Percentiles rank a stretch among this genome's conserved stretches.
These are phyloP conservation scores for Trichoderma sp. DNA, from an alignment of 2,329 filamentous ascomycete species.

Conservation along the genomic window DNA sequence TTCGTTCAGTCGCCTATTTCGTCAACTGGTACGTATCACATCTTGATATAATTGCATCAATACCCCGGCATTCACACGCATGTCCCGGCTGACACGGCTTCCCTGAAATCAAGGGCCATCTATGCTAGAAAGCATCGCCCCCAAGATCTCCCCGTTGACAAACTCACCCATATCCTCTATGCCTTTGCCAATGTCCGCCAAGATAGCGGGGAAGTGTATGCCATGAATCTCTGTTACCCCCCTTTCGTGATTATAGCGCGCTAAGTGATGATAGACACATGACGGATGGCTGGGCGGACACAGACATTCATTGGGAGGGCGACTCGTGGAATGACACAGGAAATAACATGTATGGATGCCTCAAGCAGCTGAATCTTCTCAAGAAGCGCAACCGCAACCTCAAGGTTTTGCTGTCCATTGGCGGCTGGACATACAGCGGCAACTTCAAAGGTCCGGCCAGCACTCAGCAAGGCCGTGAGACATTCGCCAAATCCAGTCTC, in stretches of 20 bases:
- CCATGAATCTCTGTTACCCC: constrained; percentile 7
- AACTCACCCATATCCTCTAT: constrained; percentile 86
- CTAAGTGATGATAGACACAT: constrained; percentile 40
- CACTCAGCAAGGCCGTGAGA: constrained; percentile 63
- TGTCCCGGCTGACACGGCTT: constrained; percentile 20
- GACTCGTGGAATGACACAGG: constrained; percentile 69
- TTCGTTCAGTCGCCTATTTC: constrained; percentile 69
- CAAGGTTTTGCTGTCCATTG: constrained; percentile 82
- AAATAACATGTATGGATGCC: constrained; percentile 80
- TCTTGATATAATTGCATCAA: background rate
- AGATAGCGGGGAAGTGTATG: constrained; percentile 74
- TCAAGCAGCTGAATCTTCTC: constrained; percentile 83
- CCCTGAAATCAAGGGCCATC: constrained; percentile 59
- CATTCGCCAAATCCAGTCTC: constrained; percentile 72
- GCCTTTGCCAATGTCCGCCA: constrained; percentile 82
- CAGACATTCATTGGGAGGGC: constrained; percentile 70
- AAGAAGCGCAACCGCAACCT: constrained; percentile 80
- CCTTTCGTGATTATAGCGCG: constrained; percentile 12
- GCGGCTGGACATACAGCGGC: constrained; percentile 86
- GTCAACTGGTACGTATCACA: constrained; percentile 57
- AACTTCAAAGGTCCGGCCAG: constrained; percentile 78
- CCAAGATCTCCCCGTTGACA: constrained; percentile 74
- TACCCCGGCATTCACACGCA: background rate
- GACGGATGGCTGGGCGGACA: constrained; percentile 63
- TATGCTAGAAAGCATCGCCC: constrained; percentile 84